These are phyloP conservation scores for Gnomoniopsis smithogilvyi DNA, from an alignment of 2,329 filamentous ascomycete species.

Conservation along the genomic window DNA sequence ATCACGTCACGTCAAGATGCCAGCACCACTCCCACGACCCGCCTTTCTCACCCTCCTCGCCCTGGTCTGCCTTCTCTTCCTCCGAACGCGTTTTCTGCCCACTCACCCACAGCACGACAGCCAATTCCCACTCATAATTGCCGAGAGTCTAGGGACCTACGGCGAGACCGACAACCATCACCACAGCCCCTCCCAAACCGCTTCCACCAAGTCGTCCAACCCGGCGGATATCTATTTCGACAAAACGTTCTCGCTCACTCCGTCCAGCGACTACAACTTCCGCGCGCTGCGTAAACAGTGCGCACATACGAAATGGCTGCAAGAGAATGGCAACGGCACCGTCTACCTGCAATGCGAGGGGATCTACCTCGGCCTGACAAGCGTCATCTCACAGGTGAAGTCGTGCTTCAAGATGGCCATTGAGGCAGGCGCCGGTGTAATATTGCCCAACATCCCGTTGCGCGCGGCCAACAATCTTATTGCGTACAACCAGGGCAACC, in stretches of 20 bases:
- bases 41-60: not conserved
- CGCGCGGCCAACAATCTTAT: conserved; percentile 27
- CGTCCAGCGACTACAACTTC: conserved; percentile 19
- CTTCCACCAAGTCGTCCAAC: not conserved
- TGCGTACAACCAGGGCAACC: conserved; percentile 31
- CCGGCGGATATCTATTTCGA: conserved; percentile 21
- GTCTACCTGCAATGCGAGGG: conserved; percentile 28
- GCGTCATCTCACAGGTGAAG: conserved; percentile 32
- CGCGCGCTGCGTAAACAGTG: conserved; percentile 22
- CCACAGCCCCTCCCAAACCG: not conserved
- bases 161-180: not conserved
- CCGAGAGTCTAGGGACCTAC: not conserved
- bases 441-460: conserved; percentile 31
- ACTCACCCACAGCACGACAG: not conserved
- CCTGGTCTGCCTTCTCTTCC: not conserved
- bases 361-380: conserved; percentile 30
- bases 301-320: conserved; percentile 22
- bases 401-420: conserved; percentile 34
- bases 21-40: not conserved
- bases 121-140: not conserved
- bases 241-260: conserved; percentile 22
- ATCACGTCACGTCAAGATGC: not conserved
- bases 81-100: not conserved
- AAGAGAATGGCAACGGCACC: conserved; percentile 22
- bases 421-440: conserved; percentile 27